Base-by-base conservation (phyloP, 2,329 filamentous ascomycete genomes). In the Fusarium humuli region DNA sequence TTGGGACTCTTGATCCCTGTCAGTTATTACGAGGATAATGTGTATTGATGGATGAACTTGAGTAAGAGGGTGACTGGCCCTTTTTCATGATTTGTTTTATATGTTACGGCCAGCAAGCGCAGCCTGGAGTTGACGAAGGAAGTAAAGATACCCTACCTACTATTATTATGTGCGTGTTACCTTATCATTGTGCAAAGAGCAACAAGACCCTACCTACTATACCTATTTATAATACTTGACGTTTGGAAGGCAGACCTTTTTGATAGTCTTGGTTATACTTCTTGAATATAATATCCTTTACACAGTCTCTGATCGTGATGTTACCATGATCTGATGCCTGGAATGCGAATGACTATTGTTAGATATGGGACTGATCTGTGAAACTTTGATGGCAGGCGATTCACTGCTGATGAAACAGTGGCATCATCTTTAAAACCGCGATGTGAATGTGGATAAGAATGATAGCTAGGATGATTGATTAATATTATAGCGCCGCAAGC, bases 1-100 rank as follows among this genome's bases (percentile, higher is more conserved):
- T 6, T 81, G 80, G 79, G 74, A 75, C 18, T 70, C 66, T 41
- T 73, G 62, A 72, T 25, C 6, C 41, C 13, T 22, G 45, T 25
- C n/a, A 14, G 20, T 5, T 23, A 53, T 16, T 23, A 16, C 25
- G 16, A 42, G 34, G 20, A 18, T 53, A 57, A 67, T 55, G 45
- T 65, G 40, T 66, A 27, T 68, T 58, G 66, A 65, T 48, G 22
- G 54, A 67, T 30, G 48, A 58, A 57, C 16, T 18, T 16, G 14
- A 18, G 22, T 23, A 48, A 58, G 29, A 37, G 42, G n/a, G 32
- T 34, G 46, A 32, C 25, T 40, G 18, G 9, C 25, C 49, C 34
- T 40, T 18, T 49, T 65, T 40, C 18, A 47, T 61, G 61, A 37
- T 57, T 60, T 56, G 44, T 63, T 59, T 57, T 41, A 25, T 54